These are phyloP conservation scores for Brassica hybrid DNA, from an alignment of 441 rosid genomes.

Conservation along the genomic window DNA sequence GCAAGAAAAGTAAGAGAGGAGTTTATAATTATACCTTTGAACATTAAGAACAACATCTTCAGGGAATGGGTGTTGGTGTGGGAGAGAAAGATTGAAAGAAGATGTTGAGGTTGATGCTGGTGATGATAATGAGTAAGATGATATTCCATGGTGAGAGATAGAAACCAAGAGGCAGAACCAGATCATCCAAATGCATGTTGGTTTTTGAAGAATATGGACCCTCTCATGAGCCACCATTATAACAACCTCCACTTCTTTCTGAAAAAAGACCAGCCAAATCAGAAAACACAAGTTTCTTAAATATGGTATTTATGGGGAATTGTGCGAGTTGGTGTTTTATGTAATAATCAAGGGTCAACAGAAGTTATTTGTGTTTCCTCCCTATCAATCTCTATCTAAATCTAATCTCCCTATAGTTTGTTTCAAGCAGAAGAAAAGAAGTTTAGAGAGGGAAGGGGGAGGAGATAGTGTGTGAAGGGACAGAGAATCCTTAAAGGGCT, in stretches of 20 bases:
- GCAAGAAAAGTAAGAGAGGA: not conserved
- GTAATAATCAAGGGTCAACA: conserved; percentile 25
- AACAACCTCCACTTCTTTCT: conserved; percentile 11
- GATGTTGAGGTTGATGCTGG: conserved; percentile 23
- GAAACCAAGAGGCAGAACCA: conserved; percentile 44
- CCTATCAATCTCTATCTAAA: conserved; percentile 9
- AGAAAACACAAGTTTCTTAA: conserved; percentile 18
- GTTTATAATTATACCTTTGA: conserved; percentile 53
- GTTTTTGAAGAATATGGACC: conserved; percentile 46
- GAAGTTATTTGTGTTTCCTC: conserved; percentile 17
- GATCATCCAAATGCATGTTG: conserved; percentile 51
- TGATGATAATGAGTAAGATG: conserved; percentile 30
- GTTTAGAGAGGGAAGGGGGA: conserved; percentile 23
- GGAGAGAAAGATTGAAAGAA: conserved; percentile 64
- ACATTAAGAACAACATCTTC: conserved; percentile 70
- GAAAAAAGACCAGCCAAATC: conserved; percentile 30
- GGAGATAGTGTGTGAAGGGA: conserved; percentile 23
- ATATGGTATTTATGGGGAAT: conserved; percentile 33
- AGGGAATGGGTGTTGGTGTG: conserved; percentile 88
- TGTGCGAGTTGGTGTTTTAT: conserved; percentile 30
- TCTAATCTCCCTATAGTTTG: conserved; percentile 23
- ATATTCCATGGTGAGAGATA: conserved; percentile 33
- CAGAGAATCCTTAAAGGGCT: conserved; percentile 37
- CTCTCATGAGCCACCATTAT: conserved; percentile 39
- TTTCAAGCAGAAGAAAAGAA: conserved; percentile 45